Base-by-base conservation (phyloP, 805 yeast species). In the Wickerhamomyces canadensis region DNA sequence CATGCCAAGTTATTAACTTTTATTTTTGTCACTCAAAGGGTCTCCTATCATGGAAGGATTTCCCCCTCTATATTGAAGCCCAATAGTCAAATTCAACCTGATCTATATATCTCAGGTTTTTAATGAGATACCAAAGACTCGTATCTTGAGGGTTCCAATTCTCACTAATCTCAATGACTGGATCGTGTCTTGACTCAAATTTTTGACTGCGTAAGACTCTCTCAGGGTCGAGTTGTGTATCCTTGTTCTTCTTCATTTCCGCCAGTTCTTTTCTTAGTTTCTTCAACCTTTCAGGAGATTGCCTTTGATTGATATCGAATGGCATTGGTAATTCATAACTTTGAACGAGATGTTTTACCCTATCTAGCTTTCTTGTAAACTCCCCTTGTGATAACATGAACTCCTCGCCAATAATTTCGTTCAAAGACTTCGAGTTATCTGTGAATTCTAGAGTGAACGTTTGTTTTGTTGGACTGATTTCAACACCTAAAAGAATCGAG, bases 181-280 rank as follows among this genome's bases (percentile, higher is more conserved):
- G 54, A 30, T 49, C 54, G 21, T 45, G 48, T 18, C 51, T 35
- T 18, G 38, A 34, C 31, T 49, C 54, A 25, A 44, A 47, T 11
- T 29, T 34, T 27, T 43, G 45, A 13, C 48, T 38, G 25, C 33
- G 32, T 14, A 43, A 26, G 3, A 44, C 25, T 14, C 26, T 18
- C 4, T 15, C 25, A 10, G 41, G 43, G 9, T 43, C 34, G 15
- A 13, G 27, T 13, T 23, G n/a, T n/a, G n/a, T 22, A 37, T 9
- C 21, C 16, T 27, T 25, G 6, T 33, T 27, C 4, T 18, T 19
- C 22, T 43, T 36, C 22, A 40, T 17, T 5, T 6, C 13, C 15
- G 19, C 26, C 9, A 36, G 15, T 9, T 36, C 15, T 1, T 36
- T 40, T 28, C 45, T 38, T 13, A 41, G 36, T 34, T 41, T 30